phyloP scores from a whole-genome alignment of 306 rosid genomes.

The Medicago truncatula region DNA sequence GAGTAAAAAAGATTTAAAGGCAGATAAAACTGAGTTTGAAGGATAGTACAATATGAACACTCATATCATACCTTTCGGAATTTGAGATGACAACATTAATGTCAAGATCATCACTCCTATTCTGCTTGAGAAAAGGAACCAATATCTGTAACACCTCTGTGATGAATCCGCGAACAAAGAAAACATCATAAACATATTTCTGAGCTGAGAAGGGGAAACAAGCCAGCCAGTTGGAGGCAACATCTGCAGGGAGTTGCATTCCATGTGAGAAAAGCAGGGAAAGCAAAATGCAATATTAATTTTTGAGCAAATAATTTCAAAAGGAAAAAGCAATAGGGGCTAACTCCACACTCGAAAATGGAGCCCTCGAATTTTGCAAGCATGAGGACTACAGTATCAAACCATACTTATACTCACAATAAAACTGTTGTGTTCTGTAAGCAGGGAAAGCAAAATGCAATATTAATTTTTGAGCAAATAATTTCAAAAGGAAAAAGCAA shows the following conservation, averaged over 20 bases:
- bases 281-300: conserved; percentile 23
- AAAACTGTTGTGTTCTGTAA: too few species aligned
- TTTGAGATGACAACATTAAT: conserved; percentile 61
- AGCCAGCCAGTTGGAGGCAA: conserved; percentile 85
- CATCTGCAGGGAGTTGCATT: conserved; percentile 65
- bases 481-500: too few species aligned
- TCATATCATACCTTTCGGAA: conserved; percentile 66
- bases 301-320: not conserved
- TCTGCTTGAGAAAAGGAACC: conserved; percentile 70
- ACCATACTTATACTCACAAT: too few species aligned
- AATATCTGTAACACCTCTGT: conserved; percentile 80
- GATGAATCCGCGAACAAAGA: conserved; percentile 69
- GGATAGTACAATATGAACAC: not conserved
- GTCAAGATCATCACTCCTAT: conserved; percentile 60
- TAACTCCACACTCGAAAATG: too few species aligned
- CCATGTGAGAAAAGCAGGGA: conserved; percentile 31
- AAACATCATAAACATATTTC: conserved; percentile 74
- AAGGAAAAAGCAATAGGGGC: too few species aligned
- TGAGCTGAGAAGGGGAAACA: conserved; percentile 77
- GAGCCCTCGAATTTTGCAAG: too few species aligned
- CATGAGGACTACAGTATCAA: too few species aligned
- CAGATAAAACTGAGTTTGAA: conserved; percentile 23
- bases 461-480: too few species aligned
- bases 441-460: too few species aligned
- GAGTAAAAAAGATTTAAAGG: not conserved